Base-by-base conservation (phyloP, 805 yeast species). In the Soucietia sequanensis region DNA sequence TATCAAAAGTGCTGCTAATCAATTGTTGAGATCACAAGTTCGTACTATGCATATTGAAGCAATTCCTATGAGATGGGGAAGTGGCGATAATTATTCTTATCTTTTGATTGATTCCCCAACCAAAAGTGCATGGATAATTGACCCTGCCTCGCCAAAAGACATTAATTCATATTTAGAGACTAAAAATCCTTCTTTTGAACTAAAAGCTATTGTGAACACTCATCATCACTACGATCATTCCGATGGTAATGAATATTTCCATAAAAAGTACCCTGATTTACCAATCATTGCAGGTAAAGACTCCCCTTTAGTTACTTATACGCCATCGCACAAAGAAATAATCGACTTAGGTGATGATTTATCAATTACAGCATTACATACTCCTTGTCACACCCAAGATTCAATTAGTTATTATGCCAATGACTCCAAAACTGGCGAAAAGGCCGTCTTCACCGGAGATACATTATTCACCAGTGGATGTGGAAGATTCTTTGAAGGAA, bases 301-400 rank as follows among this genome's bases (percentile, higher is more conserved):
- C 49, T 81, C 88, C 1, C 88, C 90, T 1, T 58, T 69, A 17
- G 95, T 91, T 13, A 70, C 83, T 0, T 66, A 72, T 37, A 79
- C 89, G 3, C 95, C 96, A 2, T 60, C 69, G 0, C 80, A 88
- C 54, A 63, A 71, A 10, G 85, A 80, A 42, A 62, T 67, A 13
- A 67, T 84, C 40, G 69, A 72, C 40, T 62, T 89, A 39, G 96
- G 96, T 4, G 65, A 70, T 26, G 58, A 72, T 42, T 54, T 91
- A 33, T 70, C 76, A 12, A 75, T 90, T 33, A 79, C 81, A 2
- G 95, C 96, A 1, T 68, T 91, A 25, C 91, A 91, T 60, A 93
- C 99, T 0, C 99, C 99, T 4, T 93, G 99, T 56, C 99, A 93
- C 59, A 93, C 99, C 0, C 93, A 84, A 60, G 99, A 93, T 61